Base-by-base conservation (phyloP, 352 stramenopile genomes). In the Nothophytophthora sp. region DNA sequence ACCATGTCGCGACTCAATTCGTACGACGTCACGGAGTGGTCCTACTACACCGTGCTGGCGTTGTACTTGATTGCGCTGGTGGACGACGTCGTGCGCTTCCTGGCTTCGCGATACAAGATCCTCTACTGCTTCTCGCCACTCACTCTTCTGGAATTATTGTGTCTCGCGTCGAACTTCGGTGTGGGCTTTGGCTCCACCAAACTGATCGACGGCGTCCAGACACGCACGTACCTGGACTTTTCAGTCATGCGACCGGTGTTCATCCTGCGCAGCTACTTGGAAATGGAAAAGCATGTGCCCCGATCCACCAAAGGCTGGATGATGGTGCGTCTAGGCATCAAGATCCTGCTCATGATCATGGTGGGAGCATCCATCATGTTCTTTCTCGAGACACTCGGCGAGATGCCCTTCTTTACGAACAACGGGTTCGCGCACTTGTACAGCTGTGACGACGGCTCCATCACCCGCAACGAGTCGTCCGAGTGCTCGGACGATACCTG, bases 351-450 rank as follows among this genome's bases (percentile, higher is more conserved):
- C 8, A 79, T 95, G 61, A 90, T 95, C 62, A 76, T 79, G 52
- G 85, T 90, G 50, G 84, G 80, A 8, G 80, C 80, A 7, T 88
- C 80, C 15, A 63, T 85, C 56, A 90, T 95, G 63, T 92, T 95
- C 43, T 95, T 90, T 52, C 58, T 95, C n/a, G 84, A 95, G 60
- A 95, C 81, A n/a, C 76, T 92, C 0, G 82, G 82, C 9, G 84
- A 95, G 55, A 74, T 95, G 67, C 74, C 78, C 4, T 86, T 89
- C 34, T 92, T 92, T 56, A 62, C 44, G 22, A 43, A 78, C 36
- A 92, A 92, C 40, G 84, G 84, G 20, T 95, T 95, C 34, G 82
- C 81, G 5, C 84, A 95, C 50, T 60, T 95, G 27, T 95, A 92
- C 55, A 66, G 65, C 24, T 95, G 84, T 39, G 74, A 67, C 25